Base-by-base conservation (phyloP, 73 alveolate species). In the Stentor coeruleus region DNA sequence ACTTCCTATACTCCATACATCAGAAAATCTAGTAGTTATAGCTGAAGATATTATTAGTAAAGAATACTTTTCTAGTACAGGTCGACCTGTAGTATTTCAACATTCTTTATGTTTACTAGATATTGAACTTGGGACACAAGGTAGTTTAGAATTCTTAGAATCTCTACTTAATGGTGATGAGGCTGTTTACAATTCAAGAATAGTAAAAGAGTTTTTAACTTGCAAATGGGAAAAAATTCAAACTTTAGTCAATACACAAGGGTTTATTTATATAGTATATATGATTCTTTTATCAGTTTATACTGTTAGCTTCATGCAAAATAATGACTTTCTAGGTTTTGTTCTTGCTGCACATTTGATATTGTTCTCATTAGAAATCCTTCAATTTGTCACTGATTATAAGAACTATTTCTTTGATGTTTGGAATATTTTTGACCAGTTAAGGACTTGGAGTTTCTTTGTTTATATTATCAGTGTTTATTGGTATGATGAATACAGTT, bases 171-270 rank as follows among this genome's bases (percentile, higher is more conserved):
- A 66, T 31, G 66, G 66, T 11, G 66, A 49, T 20, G 6, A 6
- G 66, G 20, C 6, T 49, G 66, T 49, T 49, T 49, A 49, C 66
- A 49, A 20, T 49, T 49, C 66, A 11, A 49, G 20, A 20, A 49
- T 49, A 6, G 20, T 49, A 11, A 49, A 49, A 49, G 66, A 49
- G 66, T 49, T 66, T 66, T 33, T 66, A 26, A 20, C n/a, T 33
- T 66, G 37, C 79, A 66, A 66, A 66, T 66, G 79, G 79, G n/a
- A 20, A 66, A 66, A 66, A 31, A 31, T 66, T 11, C 36, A 20
- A 26, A 20, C 33, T 26, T 0, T 33, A 2, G 40, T 66, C 15
- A 31, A 20, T 1, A 31, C 39, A 0, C 79, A 66, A 66, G 79
- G 79, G 33, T 66, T 26, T 66, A 20, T 66, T 26, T 66, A 66